A percentile compares a stretch with the other conserved stretches of the same genome.
Evolutionary conservation across 2,329 filamentous ascomycete genomes (phyloP).

Genomic region (Aspergillus phoenicis): DNA sequence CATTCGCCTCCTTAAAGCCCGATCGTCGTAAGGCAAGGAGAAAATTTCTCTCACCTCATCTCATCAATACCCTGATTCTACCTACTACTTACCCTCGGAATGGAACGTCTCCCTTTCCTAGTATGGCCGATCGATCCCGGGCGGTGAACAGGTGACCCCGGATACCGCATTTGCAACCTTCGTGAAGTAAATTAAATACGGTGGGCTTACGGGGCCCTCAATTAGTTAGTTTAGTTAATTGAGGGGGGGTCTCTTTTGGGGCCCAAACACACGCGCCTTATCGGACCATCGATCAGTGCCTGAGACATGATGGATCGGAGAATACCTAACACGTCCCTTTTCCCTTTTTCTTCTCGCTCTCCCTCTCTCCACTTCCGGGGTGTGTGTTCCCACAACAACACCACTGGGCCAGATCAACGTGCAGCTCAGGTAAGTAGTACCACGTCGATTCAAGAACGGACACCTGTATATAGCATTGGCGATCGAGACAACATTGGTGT

Average conservation of each 20-base stretch:
- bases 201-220: conserved; percentile 4
- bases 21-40: too few relatives aligned
- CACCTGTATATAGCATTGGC: not conserved
- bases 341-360: too few relatives aligned
- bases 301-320: conserved; percentile 3
- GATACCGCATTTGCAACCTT: not conserved
- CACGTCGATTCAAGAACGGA: not conserved
- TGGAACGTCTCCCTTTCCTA: not conserved
- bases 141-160: conserved; percentile 4
- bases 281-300: conserved; percentile 6
- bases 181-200: conserved; percentile 5
- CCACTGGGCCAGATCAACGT: not conserved
- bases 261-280: conserved; percentile 4
- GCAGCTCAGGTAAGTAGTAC: not conserved
- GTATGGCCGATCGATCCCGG: conserved; percentile 1
- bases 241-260: not conserved
- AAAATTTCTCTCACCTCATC: not conserved
- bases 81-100: not conserved
- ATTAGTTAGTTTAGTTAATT: not conserved
- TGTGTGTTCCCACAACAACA: not conserved
- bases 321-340: not conserved
- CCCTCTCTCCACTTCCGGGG: not conserved
- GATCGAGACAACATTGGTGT: not conserved
- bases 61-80: not conserved
- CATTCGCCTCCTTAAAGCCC: not conserved